Evolutionary conservation across 2,329 filamentous ascomycete genomes (phyloP).

Genomic region (Arthroderma sp.): DNA sequence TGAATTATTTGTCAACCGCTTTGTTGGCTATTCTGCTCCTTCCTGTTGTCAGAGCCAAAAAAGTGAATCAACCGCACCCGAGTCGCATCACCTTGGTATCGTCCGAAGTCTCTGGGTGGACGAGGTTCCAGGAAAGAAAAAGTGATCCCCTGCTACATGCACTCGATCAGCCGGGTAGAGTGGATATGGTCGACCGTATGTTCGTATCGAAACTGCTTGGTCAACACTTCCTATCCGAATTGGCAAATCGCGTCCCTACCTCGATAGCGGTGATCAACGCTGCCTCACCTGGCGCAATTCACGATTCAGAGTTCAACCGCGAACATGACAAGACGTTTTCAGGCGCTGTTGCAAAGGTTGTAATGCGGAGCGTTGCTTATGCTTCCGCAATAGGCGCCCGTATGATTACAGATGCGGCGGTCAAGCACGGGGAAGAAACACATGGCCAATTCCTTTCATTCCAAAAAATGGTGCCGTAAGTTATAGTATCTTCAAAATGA

Average conservation of each 20-base stretch:
- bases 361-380: neutral
- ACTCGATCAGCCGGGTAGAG: constrained; percentile 20
- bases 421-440: neutral
- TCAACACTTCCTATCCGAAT: constrained; percentile 25
- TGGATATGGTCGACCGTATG: constrained; percentile 14
- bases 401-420: neutral
- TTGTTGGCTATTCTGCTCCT: neutral
- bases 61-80: constrained; percentile 7
- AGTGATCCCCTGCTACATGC: constrained; percentile 11
- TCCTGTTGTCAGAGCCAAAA: constrained; percentile 1
- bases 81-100: neutral
- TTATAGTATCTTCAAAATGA: neutral
- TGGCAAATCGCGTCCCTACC: constrained; percentile 16
- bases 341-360: neutral
- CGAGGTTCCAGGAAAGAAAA: constrained; percentile 1
- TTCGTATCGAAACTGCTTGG: constrained; percentile 21
- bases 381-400: neutral
- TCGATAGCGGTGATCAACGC: neutral
- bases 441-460: neutral
- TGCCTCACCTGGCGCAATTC: neutral
- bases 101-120: neutral
- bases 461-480: neutral
- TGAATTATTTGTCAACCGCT: neutral
- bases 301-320: too few species aligned
- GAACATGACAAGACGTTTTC: too few species aligned